A percentile compares a stretch with the other conserved stretches of the same genome.
phyloP scores from a whole-genome alignment of 495 filamentous ascomycete species.

The Bacidia gigantensis region DNA sequence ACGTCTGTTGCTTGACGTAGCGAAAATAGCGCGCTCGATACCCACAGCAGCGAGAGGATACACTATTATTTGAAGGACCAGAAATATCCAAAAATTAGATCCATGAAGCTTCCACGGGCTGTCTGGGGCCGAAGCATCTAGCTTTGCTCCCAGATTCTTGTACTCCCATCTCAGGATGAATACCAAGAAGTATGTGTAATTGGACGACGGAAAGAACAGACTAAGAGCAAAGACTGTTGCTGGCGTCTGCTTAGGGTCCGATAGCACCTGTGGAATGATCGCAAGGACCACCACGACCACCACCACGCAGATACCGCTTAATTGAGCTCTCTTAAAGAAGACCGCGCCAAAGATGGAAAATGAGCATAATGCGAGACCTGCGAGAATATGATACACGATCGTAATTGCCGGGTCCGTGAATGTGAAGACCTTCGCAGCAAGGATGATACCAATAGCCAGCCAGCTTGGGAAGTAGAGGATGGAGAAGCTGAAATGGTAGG shows the following conservation, averaged over 20 bases:
- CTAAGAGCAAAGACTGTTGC: constrained; percentile 43
- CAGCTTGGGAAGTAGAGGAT: constrained; percentile 34
- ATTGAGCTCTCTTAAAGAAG: constrained; percentile 34
- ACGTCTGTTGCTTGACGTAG: constrained; percentile 48
- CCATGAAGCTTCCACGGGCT: constrained; percentile 47
- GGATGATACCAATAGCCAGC: constrained; percentile 27
- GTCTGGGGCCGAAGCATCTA: constrained; percentile 38
- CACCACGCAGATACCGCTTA: constrained; percentile 30
- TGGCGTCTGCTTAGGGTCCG: constrained; percentile 31
- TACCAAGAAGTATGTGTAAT: constrained; percentile 55
- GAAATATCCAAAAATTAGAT: constrained; percentile 49
- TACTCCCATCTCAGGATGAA: constrained; percentile 51
- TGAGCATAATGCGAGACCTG: constrained; percentile 26
- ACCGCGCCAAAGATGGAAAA: constrained; percentile 30
- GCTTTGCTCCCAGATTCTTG: constrained; percentile 34
- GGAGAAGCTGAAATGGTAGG: constrained; percentile 24
- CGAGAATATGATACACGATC: constrained; percentile 28
- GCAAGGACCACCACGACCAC: constrained; percentile 31
- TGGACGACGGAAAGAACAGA: constrained; percentile 58
- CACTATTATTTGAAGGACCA: constrained; percentile 54
- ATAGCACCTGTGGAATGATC: constrained; percentile 21
- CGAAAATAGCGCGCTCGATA: constrained; percentile 56
- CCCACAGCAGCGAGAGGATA: constrained; percentile 55
- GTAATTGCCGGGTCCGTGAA: constrained; percentile 25
- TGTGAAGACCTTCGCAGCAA: constrained; percentile 25